Base-by-base conservation (phyloP, 345 rosid species). In the Hibiscus mutabilis region DNA sequence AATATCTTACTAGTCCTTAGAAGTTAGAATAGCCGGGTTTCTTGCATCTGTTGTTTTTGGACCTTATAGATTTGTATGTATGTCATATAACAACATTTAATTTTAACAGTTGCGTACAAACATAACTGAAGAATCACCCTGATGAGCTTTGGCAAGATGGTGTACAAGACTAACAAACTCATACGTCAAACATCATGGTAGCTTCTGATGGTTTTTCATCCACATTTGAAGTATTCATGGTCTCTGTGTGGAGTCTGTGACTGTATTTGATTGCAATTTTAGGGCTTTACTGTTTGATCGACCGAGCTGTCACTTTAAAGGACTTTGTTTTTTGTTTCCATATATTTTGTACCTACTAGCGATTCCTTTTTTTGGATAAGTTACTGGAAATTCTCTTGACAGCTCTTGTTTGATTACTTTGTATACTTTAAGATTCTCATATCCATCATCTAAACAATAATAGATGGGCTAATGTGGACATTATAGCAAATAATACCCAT, bases 111-210 rank as follows among this genome's bases (percentile, higher is more conserved):
- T 95, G 97, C 97, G 96, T 92, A 82, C 99, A 95, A 77, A 68
- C 78, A 57, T 97, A 95, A 81, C 80, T 95, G 71, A 95, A 88
- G 87, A 85, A 90, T 77, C 97, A 90, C 68, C 96, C 97, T 29
- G 92, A 95, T 84, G 99, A 92, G 89, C 96, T 95, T 69, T 92
- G 99, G 99, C 94, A 92, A 77, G 96, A 92, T 84, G 99, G 96
- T 33, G 77, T 86, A 76, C 80, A 68, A 46, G 97, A 90, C 74
- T 95, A 95, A 79, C 80, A 86, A 75, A 75, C 80, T 81, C 96
- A 92, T 88, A 83, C 97, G 51, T 89, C 97, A 46, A 73, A 83
- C 64, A 88, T 90, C 68, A 80, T 84, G 96, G 97, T 95, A 86
- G 27, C 16, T n/a, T n/a, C n/a, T n/a, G n/a, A n/a, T n/a, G n/a